Percentiles rank a stretch among this genome's conserved stretches.
phyloP scores from a whole-genome alignment of 345 rosid species.

The Cardamine chenopodiifolia region DNA sequence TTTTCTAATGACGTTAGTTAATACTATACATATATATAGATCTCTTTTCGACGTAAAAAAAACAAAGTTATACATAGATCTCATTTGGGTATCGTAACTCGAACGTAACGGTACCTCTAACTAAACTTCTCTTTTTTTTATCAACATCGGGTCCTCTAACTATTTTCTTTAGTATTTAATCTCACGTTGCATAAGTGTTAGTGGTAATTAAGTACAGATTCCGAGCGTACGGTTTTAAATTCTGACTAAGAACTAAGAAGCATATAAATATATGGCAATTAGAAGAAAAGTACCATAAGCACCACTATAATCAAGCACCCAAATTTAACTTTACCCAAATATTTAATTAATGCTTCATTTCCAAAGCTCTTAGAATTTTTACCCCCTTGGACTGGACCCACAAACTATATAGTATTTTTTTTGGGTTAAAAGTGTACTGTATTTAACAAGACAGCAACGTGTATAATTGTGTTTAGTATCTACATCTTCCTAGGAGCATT shows the following conservation, averaged over 20 bases:
- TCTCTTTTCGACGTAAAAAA: too few relatives aligned
- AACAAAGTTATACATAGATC: background rate
- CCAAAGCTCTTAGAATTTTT: background rate
- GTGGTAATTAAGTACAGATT: background rate
- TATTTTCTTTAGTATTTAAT: background rate
- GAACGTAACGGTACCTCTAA: background rate
- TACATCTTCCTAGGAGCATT: background rate
- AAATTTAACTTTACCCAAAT: background rate
- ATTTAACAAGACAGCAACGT: too few relatives aligned
- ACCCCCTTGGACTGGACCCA: background rate
- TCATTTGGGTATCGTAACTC: background rate
- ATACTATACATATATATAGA: too few relatives aligned
- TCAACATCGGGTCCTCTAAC: background rate
- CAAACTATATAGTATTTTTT: background rate
- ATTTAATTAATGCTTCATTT: background rate
- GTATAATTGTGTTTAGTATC: too few relatives aligned
- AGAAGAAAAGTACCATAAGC: background rate
- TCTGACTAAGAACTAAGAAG: background rate
- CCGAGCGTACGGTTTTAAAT: slow-evolving; percentile 2
- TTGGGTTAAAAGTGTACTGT: too few relatives aligned
- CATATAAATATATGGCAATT: background rate
- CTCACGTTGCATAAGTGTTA: background rate
- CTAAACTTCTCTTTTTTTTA: background rate
- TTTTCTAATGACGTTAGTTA: background rate
- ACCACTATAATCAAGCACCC: background rate